Evolutionary conservation across 2,329 filamentous ascomycete species (phyloP), one percentile per base, ranked within the genome.

Genomic region (Meredithiella fracta): DNA sequence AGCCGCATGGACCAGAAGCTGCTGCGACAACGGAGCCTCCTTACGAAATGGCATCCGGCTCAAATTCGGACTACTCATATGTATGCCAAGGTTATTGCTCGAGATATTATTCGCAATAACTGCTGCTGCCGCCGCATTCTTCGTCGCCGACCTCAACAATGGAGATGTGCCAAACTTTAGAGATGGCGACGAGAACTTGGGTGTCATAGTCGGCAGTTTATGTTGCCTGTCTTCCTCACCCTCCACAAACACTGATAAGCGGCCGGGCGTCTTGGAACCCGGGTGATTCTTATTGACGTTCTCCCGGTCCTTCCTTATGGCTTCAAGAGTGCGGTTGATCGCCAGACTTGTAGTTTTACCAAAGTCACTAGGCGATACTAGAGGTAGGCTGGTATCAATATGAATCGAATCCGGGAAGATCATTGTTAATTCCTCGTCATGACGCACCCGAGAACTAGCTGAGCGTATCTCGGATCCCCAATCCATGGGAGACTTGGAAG

Each of bases 311-410:
- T 38, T 51, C 15, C 31, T 40, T 15, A 60, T 56, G 2, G 73
- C 72, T 60, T 77, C 74, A 6, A 80, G 63, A 0, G 75, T 76
- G 37, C 71, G 72, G 61, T 75, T 78, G 55, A 80, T 77, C 51
- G 80, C 78, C 42, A 74, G 63, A 55, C 72, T 78, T 0, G 77
- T 79, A 31, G 73, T 72, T 17, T 80, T 76, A 3, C 76, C 78
- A 60, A 78, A 68, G 29, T 77, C 73, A 7, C 70, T 67, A 2
- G 69, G 64, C 1, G 64, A 61, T 1, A 66, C 65, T 2, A 65
- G 61, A 17, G 65, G 67, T 56, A 70, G 65, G 37, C 69, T 69
- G 1, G 66, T 69, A 37, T 72, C 72, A 55, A 78, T 67, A 0
- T 73, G 74, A 17, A 80, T 67, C 1, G 75, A 76, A 49, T 76